Conservation (phyloP, 2,329 filamentous ascomycete species). For the Pestalotiopsis fici region DNA sequence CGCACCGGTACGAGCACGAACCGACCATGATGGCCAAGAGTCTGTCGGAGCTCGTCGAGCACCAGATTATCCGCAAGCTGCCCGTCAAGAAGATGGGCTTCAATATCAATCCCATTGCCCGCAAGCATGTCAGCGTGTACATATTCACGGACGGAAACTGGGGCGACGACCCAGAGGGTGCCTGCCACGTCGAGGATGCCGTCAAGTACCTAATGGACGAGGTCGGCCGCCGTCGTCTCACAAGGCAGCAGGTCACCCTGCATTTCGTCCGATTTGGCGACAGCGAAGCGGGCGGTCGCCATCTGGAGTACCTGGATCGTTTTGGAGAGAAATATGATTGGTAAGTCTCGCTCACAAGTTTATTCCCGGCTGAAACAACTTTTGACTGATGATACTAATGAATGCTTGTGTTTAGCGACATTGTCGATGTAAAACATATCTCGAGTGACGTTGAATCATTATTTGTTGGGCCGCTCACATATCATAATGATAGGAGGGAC, state of each 20-base stretch:
- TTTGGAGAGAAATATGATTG: background rate
- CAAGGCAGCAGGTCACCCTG: slow-evolving; percentile 1
- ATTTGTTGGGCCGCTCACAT: slow-evolving; percentile 9
- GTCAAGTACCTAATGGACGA: slow-evolving; percentile 7
- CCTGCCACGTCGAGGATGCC: slow-evolving; percentile 14
- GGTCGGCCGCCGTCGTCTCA: background rate
- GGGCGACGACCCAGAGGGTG: background rate
- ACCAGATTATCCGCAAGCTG: slow-evolving; percentile 13
- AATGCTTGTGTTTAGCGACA: slow-evolving; percentile 13
- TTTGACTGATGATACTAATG: background rate
- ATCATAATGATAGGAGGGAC: background rate
- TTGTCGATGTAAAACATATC: slow-evolving; percentile 16
- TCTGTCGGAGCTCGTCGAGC: slow-evolving; percentile 11
- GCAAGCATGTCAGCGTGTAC: background rate
- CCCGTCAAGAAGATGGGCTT: slow-evolving; percentile 11
- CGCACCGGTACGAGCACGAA: slow-evolving; percentile 6
- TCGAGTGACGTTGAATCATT: slow-evolving; percentile 12
- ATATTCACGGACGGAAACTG: slow-evolving; percentile 7
- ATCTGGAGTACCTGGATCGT: background rate
- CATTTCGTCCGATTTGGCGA: slow-evolving; percentile 6
- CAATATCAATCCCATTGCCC: slow-evolving; percentile 11
- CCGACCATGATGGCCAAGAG: slow-evolving; percentile 14
- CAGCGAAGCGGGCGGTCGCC: background rate
- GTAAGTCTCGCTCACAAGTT: background rate
- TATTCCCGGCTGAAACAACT: background rate